These are phyloP conservation scores for Graphium sp. DNA, from an alignment of 2,329 filamentous ascomycete genomes.

Conservation along the genomic window DNA sequence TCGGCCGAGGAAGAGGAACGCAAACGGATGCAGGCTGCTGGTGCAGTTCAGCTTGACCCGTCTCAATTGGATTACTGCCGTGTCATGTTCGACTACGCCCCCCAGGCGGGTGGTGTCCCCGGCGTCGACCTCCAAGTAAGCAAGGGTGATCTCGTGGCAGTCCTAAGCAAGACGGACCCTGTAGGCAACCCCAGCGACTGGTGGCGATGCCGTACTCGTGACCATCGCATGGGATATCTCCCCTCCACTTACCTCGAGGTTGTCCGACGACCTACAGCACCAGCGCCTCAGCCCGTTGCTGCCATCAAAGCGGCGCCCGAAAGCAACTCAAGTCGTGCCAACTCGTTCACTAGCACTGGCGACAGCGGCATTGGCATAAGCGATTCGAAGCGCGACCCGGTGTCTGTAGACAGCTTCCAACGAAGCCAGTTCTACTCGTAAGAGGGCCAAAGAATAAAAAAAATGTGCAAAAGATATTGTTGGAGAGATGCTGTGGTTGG, in stretches of 20 bases:
- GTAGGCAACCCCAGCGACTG: constrained; percentile 86
- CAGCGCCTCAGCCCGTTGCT: constrained; percentile 18
- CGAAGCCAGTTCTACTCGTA: constrained; percentile 41
- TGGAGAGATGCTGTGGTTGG: too few relatives aligned
- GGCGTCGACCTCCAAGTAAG: constrained; percentile 82
- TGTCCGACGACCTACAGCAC: constrained; percentile 29
- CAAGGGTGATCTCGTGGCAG: constrained; percentile 90
- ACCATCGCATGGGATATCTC: constrained; percentile 81
- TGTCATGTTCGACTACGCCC: constrained; percentile 84
- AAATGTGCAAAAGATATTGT: too few relatives aligned
- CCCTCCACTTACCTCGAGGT: constrained; percentile 83
- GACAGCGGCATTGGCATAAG: neutral
- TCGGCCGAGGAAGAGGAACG: constrained; percentile 73
- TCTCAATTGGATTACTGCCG: constrained; percentile 93
- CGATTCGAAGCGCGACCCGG: constrained; percentile 30
- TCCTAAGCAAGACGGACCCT: constrained; percentile 83
- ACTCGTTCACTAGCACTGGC: constrained; percentile 27
- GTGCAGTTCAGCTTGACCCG: constrained; percentile 54
- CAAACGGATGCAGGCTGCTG: constrained; percentile 26
- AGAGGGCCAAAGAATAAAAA: neutral
- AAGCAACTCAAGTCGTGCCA: constrained; percentile 28
- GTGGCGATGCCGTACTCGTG: constrained; percentile 88
- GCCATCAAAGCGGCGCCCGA: constrained; percentile 31
- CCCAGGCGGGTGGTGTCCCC: constrained; percentile 46
- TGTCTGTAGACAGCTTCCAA: constrained; percentile 36